Evolutionary conservation across 768 basidiomycete genomes (phyloP), one percentile per base, ranked within the genome.

Genomic region (Termitomyces sp.): DNA sequence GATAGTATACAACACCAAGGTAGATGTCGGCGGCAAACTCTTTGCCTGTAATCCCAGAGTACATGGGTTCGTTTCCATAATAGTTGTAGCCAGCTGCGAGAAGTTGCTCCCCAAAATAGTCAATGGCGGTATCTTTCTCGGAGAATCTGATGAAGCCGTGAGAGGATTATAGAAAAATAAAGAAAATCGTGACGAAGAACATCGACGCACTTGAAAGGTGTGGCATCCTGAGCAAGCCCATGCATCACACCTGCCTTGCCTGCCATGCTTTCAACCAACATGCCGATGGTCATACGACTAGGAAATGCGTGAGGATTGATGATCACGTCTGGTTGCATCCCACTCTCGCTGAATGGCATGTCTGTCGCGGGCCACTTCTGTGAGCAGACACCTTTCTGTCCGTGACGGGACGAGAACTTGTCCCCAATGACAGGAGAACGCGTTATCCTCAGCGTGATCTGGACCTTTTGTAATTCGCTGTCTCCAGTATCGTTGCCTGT

Each of bases 241-340:
- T 98, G 97, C 91, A 98, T 91, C 8, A 96, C 90, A 56, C 97
- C 97, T 1, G 97, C 90, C 71, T 99, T 99, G n/a, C 97, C 97
- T 0, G 97, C 97, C 86, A 98, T 87, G 72, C 93, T 96, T 78
- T 99, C 97, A 56, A 99, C 94, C 69, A 99, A 86, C 97, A 99
- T 99, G 57, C 97, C 97, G 64, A 99, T 99, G 1, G 97, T 99
- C 97, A 99, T 99, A 63, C 97, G 91, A 78, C 87, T 91, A 2
- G 97, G 97, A 79, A 99, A 99, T 15, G 97, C 97, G 70, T 99
- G 97, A 37, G 97, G 97, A 73, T 99, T 99, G 77, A 99, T 98
- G 70, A 99, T 98, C 50, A 99, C 85, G 71, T 99, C 97, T 1
- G 97, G 97, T 71, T 98, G 96, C 82, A 99, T 94, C 15, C 97